Evolutionary conservation across 257 asterid species (phyloP), one percentile per base, ranked within the genome.

Genomic region (Solanum microdontum): DNA sequence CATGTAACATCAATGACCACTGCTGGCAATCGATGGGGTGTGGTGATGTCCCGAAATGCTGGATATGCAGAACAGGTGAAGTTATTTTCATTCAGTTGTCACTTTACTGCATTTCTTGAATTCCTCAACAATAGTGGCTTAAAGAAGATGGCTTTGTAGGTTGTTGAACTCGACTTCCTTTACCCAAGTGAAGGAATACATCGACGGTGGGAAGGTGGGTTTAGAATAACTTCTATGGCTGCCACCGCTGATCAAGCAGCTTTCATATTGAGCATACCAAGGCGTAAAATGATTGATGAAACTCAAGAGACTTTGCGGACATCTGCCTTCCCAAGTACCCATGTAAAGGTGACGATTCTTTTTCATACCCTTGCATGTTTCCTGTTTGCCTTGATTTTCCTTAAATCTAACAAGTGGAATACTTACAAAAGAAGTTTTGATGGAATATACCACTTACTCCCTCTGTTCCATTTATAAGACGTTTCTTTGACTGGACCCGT

Each of bases 11-110:
- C 99, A 82, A 97, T 97, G 99, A 95, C 99, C 39, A 97, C 99
- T 73, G 99, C 99, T 88, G 99, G 98, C 87, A 97, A 92, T 91
- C 98, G 99, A 84, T 97, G 99, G 99, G 99, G 98, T 86, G 99
- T 97, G 83, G 99, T 97, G 70, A 97, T 97, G 99, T 97, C 99
- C 86, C 89, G 98, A 90, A 95, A 95, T 86, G 91, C 98, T 1
- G 99, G 99, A 84, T 97, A 90, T 87, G 94, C 98, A 33, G 99
- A 97, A 88, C 99, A 97, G 98, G 99, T 97, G 62, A 51, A 55
- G 12, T 86, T 40, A 24, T 72, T 51, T 23, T 72, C 76, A 30
- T n/a, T 40, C 23, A 17, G 70, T 70, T 33, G 68, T 51, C 48
- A 24, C 33, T 51, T 85, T 6, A n/a, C 76, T 24, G 45, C 82